Evolutionary conservation across 106 monocot species (phyloP).

Genomic region (Amphibolis antarctica): DNA sequence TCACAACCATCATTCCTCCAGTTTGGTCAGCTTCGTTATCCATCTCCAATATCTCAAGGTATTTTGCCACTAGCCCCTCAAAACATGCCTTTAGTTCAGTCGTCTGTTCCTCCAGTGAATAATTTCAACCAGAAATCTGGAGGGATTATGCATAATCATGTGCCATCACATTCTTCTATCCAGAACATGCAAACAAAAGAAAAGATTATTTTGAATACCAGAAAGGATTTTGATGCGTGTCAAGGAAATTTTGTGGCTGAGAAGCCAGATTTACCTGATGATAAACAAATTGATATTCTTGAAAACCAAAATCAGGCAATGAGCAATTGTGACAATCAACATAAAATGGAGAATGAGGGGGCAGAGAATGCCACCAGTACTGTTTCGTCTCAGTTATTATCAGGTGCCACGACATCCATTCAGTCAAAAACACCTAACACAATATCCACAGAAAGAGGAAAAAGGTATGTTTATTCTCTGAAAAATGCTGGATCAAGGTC

Average conservation of each 20-base stretch:
- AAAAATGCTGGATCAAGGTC: slow-evolving; percentile 30
- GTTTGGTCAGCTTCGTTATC: slow-evolving; percentile 66
- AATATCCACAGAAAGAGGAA: slow-evolving; percentile 38
- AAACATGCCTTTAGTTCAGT: slow-evolving; percentile 41
- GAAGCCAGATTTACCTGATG: too few relatives aligned
- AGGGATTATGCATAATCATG: slow-evolving; percentile 20
- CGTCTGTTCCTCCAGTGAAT: slow-evolving; percentile 28
- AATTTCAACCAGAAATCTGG: slow-evolving; percentile 28
- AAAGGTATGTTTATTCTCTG: slow-evolving; percentile 37
- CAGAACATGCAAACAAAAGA: slow-evolving; percentile 11
- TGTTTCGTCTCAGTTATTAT: slow-evolving; percentile 11
- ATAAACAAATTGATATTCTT: too few relatives aligned
- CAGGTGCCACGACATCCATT: slow-evolving; percentile 20
- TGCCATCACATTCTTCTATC: slow-evolving; percentile 18
- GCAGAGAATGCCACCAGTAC: slow-evolving; percentile 10
- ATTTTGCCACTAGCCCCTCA: slow-evolving; percentile 41
- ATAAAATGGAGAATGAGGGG: slow-evolving; percentile 2
- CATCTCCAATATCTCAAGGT: slow-evolving; percentile 45
- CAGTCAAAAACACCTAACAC: slow-evolving; percentile 24
- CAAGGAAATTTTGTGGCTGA: too few relatives aligned
- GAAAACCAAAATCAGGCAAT: slow-evolving; percentile 11
- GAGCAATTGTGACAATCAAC: not conserved
- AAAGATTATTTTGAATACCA: not conserved
- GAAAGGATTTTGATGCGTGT: too few relatives aligned
- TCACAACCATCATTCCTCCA: too few relatives aligned